Evolutionary conservation across 2,329 filamentous ascomycete genomes (phyloP), one percentile per base, ranked within the genome.

Genomic region (Curvularia lunata): DNA sequence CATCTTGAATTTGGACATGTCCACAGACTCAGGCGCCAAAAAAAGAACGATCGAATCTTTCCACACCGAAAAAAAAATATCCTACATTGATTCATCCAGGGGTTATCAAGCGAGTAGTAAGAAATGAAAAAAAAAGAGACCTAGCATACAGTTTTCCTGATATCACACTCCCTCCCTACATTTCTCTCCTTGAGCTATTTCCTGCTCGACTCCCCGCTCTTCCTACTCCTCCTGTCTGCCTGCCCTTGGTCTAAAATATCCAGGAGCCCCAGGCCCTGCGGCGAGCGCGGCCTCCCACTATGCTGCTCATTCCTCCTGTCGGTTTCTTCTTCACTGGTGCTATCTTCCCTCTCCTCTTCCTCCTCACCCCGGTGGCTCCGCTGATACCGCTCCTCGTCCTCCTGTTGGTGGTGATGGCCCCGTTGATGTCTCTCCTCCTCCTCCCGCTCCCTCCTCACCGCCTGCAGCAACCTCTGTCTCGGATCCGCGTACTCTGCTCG

Each of bases 231-330:
- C 16, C n/a, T 37, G 4, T 37, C 38, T 4, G 45, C 32, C 12
- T 38, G 18, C 38, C 30, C 19, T 9, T 51, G 23, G 23, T 57
- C 50, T 7, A 50, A 19, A 18, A 41, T 32, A 8, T 54, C 38
- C 23, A 53, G 8, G 16, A 52, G 30, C 16, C 50, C 54, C 18
- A 57, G 18, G 1, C 50, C 43, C 23, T 48, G 49, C 19, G 37
- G 30, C 13, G 32, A 19, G 13, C 34, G 19, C 16, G 6, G 27
- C 21, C 32, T 21, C 21, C 5, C 10, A 19, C 25, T 28, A 5
- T 19, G 25, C 8, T 18, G 19, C 12, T 0, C 16, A 12, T 8
- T 23, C 28, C 8, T 8, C 8, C 30, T 12, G 13, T 16, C 16
- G 34, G 6, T 4, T 37, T 37, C 34, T 37, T 37, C 34, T 18